A percentile compares a stretch with the other conserved stretches of the same genome.
Conservation (phyloP, 129 eudicot genomes). For the Flaveria bidentis region DNA sequence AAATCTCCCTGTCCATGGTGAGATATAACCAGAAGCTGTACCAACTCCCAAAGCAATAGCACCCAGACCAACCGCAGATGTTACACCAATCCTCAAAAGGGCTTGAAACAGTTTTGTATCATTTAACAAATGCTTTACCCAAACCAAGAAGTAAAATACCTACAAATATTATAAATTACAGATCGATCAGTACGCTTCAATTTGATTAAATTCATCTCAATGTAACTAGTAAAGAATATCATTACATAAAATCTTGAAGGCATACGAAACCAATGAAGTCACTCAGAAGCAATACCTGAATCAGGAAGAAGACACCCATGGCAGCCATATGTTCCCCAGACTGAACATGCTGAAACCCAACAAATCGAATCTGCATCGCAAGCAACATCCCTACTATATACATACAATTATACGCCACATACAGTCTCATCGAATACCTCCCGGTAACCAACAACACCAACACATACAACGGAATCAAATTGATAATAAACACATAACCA, state of each 20-base stretch:
- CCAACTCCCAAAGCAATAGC: constrained; percentile 87
- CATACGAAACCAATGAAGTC: neutral
- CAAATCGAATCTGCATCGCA: constrained; percentile 96
- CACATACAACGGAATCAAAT: constrained; percentile 79
- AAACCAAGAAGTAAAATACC: constrained; percentile 86
- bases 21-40: constrained; percentile 91
- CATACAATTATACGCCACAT: constrained; percentile 91
- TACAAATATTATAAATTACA: constrained; percentile 26
- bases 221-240: neutral
- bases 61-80: constrained; percentile 66
- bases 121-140: constrained; percentile 74
- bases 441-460: constrained; percentile 83
- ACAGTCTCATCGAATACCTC: constrained; percentile 89
- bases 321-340: constrained; percentile 99
- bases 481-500: constrained; percentile 95
- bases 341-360: constrained; percentile 92
- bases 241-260: neutral
- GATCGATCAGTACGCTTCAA: neutral
- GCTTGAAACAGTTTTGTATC: constrained; percentile 76
- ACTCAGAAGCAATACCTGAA: constrained; percentile 56
- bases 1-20: constrained; percentile 99
- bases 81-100: constrained; percentile 80
- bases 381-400: constrained; percentile 93
- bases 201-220: neutral
- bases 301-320: constrained; percentile 96